Conservation (phyloP, 768 basidiomycete species). For the Pulveroboletus sp. region DNA sequence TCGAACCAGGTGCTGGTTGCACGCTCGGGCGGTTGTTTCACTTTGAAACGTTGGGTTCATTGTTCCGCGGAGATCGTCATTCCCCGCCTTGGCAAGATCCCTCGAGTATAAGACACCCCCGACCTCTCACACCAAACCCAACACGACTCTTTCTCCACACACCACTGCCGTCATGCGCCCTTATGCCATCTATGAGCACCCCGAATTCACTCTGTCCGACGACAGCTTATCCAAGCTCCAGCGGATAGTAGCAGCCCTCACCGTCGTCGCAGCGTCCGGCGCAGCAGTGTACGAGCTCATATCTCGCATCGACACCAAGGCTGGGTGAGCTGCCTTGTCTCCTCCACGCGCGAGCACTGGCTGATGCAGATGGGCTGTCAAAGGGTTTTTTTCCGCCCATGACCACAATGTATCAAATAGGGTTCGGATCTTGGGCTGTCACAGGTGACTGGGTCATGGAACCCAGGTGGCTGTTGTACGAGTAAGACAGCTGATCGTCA, state of each 20-base stretch:
- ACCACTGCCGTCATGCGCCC: conserved; percentile 24
- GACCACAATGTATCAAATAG: neutral
- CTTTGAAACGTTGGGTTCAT: conserved; percentile 11
- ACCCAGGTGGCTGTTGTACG: conserved; percentile 15
- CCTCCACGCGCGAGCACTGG: neutral
- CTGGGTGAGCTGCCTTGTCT: conserved; percentile 14
- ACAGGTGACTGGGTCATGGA: neutral
- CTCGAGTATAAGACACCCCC: conserved; percentile 4
- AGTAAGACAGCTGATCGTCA: neutral
- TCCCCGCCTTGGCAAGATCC: neutral
- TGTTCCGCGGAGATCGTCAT: conserved; percentile 10
- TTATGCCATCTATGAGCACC: conserved; percentile 32
- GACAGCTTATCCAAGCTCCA: conserved; percentile 22
- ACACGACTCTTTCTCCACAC: neutral
- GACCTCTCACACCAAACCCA: neutral
- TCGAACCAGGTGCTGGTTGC: neutral
- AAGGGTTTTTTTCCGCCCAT: conserved; percentile 14
- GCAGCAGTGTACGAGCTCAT: conserved; percentile 30
- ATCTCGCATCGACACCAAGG: conserved; percentile 8
- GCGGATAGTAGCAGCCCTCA: conserved; percentile 24
- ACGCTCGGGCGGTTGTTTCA: neutral
- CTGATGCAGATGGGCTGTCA: neutral
- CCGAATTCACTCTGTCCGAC: conserved; percentile 27
- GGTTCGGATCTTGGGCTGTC: too few species aligned
- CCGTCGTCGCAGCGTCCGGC: conserved; percentile 30